A percentile compares a stretch with the other conserved stretches of the same genome.
Conservation (phyloP, 768 basidiomycete genomes). For the Rhizopogon vinicolor region DNA sequence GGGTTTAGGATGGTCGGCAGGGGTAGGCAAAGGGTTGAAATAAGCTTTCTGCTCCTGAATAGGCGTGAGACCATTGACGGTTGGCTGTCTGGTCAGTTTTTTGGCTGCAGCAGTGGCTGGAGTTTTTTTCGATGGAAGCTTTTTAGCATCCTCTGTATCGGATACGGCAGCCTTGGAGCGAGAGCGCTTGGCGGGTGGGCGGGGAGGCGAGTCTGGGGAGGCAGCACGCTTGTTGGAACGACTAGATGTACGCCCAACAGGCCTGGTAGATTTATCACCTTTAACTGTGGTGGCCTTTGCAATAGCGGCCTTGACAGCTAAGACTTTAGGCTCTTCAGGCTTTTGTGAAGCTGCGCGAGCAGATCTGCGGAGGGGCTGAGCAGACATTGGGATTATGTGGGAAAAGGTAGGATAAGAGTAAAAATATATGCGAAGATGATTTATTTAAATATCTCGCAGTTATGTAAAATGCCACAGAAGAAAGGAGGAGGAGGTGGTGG, state of each 20-base stretch:
- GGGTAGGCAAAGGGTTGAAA: slow-evolving; percentile 61
- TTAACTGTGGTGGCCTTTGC: slow-evolving; percentile 22
- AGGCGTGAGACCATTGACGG: slow-evolving; percentile 24
- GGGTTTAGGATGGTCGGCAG: slow-evolving; percentile 55
- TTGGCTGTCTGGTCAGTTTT: slow-evolving; percentile 25
- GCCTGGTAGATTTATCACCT: slow-evolving; percentile 25
- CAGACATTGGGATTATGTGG: slow-evolving; percentile 20
- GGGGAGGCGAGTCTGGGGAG: slow-evolving; percentile 44
- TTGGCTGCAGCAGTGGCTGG: slow-evolving; percentile 12
- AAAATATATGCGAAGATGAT: neutral
- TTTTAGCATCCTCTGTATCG: slow-evolving; percentile 36
- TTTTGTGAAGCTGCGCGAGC: slow-evolving; percentile 47
- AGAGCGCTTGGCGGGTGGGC: slow-evolving; percentile 43
- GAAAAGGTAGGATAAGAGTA: slow-evolving; percentile 17
- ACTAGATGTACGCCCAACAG: slow-evolving; percentile 16
- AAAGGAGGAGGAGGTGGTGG: neutral
- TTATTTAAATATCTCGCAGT: neutral
- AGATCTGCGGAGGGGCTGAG: slow-evolving; percentile 43
- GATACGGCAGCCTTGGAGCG: slow-evolving; percentile 34
- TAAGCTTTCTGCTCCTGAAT: slow-evolving; percentile 44
- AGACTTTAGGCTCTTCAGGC: slow-evolving; percentile 22
- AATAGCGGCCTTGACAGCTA: slow-evolving; percentile 23
- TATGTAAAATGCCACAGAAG: neutral
- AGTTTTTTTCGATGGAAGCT: slow-evolving; percentile 18
- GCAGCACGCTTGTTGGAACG: slow-evolving; percentile 44